Conservation (phyloP, 768 basidiomycete species). For the Pulveroboletus sp. region DNA sequence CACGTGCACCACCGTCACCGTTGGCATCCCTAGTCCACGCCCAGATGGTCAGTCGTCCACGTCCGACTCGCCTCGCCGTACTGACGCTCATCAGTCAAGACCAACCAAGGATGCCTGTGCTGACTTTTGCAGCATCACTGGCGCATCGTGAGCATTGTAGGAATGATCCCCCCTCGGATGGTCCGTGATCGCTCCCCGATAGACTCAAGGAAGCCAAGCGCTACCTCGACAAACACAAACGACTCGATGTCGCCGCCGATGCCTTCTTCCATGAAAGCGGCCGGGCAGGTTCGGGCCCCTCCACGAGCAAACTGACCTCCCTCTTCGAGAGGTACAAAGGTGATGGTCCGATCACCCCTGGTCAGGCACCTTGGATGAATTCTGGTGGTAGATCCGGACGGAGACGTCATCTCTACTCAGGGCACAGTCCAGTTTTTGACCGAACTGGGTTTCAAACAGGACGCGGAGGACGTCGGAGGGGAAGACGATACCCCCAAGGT, state of each 20-base stretch:
- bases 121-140: conserved; percentile 65
- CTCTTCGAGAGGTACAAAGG: conserved; percentile 72
- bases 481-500: conserved; percentile 74
- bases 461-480: conserved; percentile 52
- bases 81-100: conserved; percentile 20
- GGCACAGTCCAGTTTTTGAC: conserved; percentile 74
- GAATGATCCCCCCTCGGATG: not conserved
- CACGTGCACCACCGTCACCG: no score
- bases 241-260: conserved; percentile 69
- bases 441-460: conserved; percentile 25
- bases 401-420: conserved; percentile 64
- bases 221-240: conserved; percentile 65
- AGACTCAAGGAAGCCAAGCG: conserved; percentile 55
- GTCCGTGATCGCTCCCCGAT: conserved; percentile 3
- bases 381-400: conserved; percentile 45
- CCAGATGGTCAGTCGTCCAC: conserved; percentile 23
- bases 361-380: conserved; percentile 1
- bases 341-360: conserved; percentile 19
- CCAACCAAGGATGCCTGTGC: conserved; percentile 40
- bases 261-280: conserved; percentile 56
- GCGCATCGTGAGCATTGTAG: conserved; percentile 53
- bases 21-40: not conserved
- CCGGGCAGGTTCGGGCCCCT: conserved; percentile 28
- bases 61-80: not conserved
- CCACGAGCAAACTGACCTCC: conserved; percentile 48